A percentile compares a stretch with the other conserved stretches of the same genome.
These are phyloP conservation scores for Pseudogymnoascus pannorum DNA, from an alignment of 2,329 filamentous ascomycete genomes.

Conservation along the genomic window DNA sequence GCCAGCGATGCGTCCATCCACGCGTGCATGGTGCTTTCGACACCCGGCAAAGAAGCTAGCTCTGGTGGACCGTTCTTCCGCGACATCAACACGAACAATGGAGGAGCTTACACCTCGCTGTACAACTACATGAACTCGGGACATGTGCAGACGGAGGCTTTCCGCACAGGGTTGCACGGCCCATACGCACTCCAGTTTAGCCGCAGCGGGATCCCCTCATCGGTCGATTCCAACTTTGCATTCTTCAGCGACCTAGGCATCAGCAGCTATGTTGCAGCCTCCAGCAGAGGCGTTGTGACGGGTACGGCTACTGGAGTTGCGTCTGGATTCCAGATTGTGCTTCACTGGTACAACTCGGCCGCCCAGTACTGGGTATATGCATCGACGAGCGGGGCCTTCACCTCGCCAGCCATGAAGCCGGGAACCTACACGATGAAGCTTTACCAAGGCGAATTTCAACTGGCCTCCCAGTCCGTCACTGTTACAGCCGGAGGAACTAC, in stretches of 20 bases:
- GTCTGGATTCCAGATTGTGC: constrained; percentile 45
- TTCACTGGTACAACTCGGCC: constrained; percentile 58
- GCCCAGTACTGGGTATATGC: constrained; percentile 61
- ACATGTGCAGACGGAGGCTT: constrained; percentile 55
- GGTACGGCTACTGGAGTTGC: constrained; percentile 53
- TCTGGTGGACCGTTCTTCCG: constrained; percentile 61
- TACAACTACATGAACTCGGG: constrained; percentile 58
- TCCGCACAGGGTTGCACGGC: constrained; percentile 56
- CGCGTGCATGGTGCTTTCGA: constrained; percentile 52
- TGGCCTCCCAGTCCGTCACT: constrained; percentile 41
- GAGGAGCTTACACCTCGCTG: constrained; percentile 47
- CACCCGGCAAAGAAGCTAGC: constrained; percentile 48
- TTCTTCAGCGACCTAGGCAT: constrained; percentile 54
- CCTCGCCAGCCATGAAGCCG: constrained; percentile 58
- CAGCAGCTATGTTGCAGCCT: constrained; percentile 48
- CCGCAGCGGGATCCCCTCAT: constrained; percentile 46
- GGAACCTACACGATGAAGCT: constrained; percentile 63
- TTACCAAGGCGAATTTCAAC: constrained; percentile 51
- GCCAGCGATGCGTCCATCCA: constrained; percentile 40
- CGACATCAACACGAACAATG: constrained; percentile 50
- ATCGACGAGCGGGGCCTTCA: constrained; percentile 48
- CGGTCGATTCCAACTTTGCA: constrained; percentile 39
- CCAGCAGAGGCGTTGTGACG: constrained; percentile 49
- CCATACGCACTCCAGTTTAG: constrained; percentile 58
- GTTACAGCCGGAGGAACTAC: constrained; percentile 44